phyloP scores from a whole-genome alignment of 2,329 filamentous ascomycete genomes.

The Colletotrichum theobromicola region DNA sequence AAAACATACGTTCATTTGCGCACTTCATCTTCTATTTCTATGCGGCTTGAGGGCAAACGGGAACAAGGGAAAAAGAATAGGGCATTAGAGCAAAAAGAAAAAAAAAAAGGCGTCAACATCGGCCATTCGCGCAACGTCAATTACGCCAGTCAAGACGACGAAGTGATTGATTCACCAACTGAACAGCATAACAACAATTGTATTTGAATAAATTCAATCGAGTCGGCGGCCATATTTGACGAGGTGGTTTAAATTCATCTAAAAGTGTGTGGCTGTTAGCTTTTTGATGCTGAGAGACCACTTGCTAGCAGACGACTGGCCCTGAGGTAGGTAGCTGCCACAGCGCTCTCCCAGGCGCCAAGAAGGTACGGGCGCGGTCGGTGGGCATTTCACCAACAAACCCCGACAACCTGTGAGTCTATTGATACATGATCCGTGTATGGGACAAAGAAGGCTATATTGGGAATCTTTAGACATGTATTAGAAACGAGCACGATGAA shows the following conservation, averaged over 20 bases:
- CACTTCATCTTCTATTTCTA: too few species aligned
- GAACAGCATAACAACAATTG: not conserved
- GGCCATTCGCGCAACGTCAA: not conserved
- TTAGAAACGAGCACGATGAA: not conserved
- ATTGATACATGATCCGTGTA: not conserved
- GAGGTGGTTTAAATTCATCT: not conserved
- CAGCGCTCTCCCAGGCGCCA: not conserved
- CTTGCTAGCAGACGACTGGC: too few species aligned
- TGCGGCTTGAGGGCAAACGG: too few species aligned
- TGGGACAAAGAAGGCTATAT: not conserved
- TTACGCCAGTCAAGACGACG: not conserved
- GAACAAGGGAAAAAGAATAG: too few species aligned
- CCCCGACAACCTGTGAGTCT: not conserved
- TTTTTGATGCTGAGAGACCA: too few species aligned
- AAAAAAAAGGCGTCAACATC: too few species aligned
- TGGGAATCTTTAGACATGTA: accelerated
- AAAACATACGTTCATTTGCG: too few species aligned
- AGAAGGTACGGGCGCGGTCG: not conserved
- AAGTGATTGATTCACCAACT: not conserved
- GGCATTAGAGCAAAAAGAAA: too few species aligned
- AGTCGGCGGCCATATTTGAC: accelerated
- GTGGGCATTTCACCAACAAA: not conserved
- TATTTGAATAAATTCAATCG: not conserved
- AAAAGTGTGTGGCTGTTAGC: not conserved
- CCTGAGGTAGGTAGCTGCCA: too few species aligned